These are phyloP conservation scores for Suhomyces vadensis DNA, from an alignment of 805 yeast genomes.

Conservation along the genomic window DNA sequence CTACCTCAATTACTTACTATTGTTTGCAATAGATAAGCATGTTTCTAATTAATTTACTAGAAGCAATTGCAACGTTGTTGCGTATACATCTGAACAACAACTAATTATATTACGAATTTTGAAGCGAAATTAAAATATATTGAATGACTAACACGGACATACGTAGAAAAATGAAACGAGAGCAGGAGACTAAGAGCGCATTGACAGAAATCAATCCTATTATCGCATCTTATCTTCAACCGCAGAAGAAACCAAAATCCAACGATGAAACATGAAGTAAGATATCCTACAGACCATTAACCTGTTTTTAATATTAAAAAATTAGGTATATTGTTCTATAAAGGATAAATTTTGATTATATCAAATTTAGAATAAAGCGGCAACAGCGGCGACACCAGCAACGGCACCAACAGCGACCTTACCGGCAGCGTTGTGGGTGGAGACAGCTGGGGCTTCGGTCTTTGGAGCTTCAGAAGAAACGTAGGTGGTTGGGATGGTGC, in stretches of 20 bases:
- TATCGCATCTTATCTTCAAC: conserved; percentile 1
- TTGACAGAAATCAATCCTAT: not conserved
- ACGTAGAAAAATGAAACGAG: conserved; percentile 1
- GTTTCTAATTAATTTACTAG: no score
- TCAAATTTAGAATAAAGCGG: conserved; percentile 44
- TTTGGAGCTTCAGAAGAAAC: conserved; percentile 21
- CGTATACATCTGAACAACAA: no score
- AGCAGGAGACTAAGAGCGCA: conserved; percentile 1
- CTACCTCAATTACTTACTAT: no score
- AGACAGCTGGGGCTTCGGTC: conserved; percentile 20
- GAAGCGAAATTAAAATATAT: conserved; percentile 1
- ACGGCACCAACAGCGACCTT: conserved; percentile 50
- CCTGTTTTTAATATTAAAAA: not conserved
- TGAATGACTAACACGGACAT: not conserved
- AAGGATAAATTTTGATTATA: conserved; percentile 5
- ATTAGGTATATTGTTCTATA: conserved; percentile 9
- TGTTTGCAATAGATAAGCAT: no score
- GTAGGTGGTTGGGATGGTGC: conserved; percentile 62
- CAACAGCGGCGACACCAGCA: conserved; percentile 54
- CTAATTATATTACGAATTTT: no score
- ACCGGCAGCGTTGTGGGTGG: conserved; percentile 34
- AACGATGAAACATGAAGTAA: conserved; percentile 1
- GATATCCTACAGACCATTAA: not conserved
- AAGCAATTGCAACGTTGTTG: no score
- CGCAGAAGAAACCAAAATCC: conserved; percentile 1